phyloP scores from a whole-genome alignment of 306 rosid genomes.

The Malus asiatica region DNA sequence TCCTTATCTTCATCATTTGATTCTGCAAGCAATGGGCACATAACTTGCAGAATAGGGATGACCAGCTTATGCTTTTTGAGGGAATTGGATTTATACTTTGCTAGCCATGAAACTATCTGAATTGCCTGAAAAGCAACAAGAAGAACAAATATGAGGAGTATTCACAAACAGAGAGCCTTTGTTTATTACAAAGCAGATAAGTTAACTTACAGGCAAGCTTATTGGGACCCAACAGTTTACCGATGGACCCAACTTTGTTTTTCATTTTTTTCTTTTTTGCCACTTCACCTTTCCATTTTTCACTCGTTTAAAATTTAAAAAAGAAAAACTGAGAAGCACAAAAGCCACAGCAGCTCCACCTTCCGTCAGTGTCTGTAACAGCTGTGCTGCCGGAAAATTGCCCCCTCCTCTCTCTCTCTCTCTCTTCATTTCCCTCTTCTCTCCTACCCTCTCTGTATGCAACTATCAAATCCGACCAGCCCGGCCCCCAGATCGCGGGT shows the following conservation, averaged over 20 bases:
- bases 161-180: background rate
- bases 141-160: constrained; percentile 3
- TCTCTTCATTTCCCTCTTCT: too few species aligned
- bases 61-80: too few species aligned
- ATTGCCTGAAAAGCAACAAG: constrained; percentile 49
- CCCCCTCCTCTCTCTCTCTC: background rate
- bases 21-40: too few species aligned
- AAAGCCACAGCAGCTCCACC: background rate
- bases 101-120: too few species aligned
- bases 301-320: background rate
- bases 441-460: background rate
- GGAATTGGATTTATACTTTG: too few species aligned
- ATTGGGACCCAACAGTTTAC: background rate
- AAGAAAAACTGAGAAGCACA: background rate
- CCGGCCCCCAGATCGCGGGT: background rate
- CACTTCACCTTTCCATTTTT: background rate
- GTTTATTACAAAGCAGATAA: background rate
- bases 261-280: background rate
- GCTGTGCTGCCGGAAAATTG: background rate
- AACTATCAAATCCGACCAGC: background rate
- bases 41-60: too few species aligned
- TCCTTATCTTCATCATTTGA: too few species aligned
- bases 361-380: background rate
- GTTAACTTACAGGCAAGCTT: background rate
- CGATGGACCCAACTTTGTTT: background rate